These are phyloP conservation scores for Pichia paraexigua DNA, from an alignment of 805 yeast species.

Conservation along the genomic window DNA sequence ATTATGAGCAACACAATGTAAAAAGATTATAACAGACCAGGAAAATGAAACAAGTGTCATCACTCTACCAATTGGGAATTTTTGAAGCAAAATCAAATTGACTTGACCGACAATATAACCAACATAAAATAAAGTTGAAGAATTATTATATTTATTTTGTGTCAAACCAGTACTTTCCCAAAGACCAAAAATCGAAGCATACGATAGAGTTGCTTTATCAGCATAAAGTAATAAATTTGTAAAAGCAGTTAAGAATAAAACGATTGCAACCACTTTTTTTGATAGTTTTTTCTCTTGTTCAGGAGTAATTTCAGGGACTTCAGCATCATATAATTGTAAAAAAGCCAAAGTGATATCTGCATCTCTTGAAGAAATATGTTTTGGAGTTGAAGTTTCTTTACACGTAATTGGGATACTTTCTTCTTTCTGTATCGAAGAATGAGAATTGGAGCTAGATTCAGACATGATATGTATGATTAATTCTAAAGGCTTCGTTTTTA, in stretches of 20 bases:
- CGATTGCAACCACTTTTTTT: slow-evolving; percentile 15
- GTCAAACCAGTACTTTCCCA: slow-evolving; percentile 38
- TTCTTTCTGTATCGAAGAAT: background rate
- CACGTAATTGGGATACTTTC: background rate
- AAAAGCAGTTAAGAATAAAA: slow-evolving; percentile 20
- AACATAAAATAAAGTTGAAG: slow-evolving; percentile 45
- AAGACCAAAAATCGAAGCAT: slow-evolving; percentile 36
- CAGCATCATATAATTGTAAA: slow-evolving; percentile 17
- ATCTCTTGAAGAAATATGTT: background rate
- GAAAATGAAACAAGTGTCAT: slow-evolving; percentile 29
- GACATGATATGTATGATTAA: too few species aligned
- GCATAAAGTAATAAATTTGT: slow-evolving; percentile 22
- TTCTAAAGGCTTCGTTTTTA: too few species aligned
- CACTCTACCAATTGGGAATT: slow-evolving; percentile 33
- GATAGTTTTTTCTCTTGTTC: slow-evolving; percentile 15
- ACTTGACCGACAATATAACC: slow-evolving; percentile 43
- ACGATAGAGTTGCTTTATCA: slow-evolving; percentile 37
- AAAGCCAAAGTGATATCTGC: slow-evolving; percentile 26
- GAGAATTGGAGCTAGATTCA: background rate
- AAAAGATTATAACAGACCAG: slow-evolving; percentile 42
- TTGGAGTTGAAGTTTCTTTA: background rate
- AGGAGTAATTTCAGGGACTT: slow-evolving; percentile 16
- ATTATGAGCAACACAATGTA: slow-evolving; percentile 38
- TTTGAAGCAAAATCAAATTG: slow-evolving; percentile 37
- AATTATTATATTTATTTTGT: slow-evolving; percentile 37